A percentile compares a stretch with the other conserved stretches of the same genome.
phyloP scores from a whole-genome alignment of 2,329 filamentous ascomycete genomes.

The Penicillium brasilianum region DNA sequence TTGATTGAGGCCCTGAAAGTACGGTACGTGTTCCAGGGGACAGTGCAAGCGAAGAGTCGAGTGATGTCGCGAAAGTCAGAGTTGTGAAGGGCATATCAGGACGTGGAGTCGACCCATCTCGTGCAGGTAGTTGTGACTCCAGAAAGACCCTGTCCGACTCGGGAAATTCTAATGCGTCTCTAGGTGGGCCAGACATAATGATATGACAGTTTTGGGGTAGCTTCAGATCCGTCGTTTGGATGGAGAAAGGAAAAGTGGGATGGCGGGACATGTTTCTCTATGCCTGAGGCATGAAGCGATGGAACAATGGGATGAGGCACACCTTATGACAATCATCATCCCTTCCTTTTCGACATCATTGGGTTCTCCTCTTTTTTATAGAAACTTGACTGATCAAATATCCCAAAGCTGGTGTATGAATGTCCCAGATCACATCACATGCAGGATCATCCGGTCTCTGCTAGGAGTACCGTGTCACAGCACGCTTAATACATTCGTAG shows the following conservation, averaged over 20 bases:
- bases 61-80: conserved; percentile 84
- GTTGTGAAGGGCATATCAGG: conserved; percentile 63
- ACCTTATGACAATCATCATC: no score
- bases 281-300: conserved; percentile 12
- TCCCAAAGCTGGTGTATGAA: no score
- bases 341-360: no score
- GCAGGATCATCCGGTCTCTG: no score
- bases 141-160: conserved; percentile 48
- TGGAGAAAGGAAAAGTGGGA: conserved; percentile 3
- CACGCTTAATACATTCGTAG: conserved; percentile 17
- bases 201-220: neutral
- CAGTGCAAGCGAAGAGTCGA: conserved; percentile 77
- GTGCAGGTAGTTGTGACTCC: conserved; percentile 52
- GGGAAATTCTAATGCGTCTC: conserved; percentile 47
- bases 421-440: no score
- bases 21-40: conserved; percentile 75
- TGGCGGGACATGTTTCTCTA: neutral
- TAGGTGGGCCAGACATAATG: conserved; percentile 12
- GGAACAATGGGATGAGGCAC: neutral
- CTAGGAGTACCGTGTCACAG: neutral
- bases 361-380: no score
- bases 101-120: conserved; percentile 23
- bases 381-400: no score
- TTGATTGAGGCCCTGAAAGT: conserved; percentile 80
- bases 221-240: neutral